phyloP scores from a whole-genome alignment of 176 grass and related monocot species.

The Oryza meridionalis region DNA sequence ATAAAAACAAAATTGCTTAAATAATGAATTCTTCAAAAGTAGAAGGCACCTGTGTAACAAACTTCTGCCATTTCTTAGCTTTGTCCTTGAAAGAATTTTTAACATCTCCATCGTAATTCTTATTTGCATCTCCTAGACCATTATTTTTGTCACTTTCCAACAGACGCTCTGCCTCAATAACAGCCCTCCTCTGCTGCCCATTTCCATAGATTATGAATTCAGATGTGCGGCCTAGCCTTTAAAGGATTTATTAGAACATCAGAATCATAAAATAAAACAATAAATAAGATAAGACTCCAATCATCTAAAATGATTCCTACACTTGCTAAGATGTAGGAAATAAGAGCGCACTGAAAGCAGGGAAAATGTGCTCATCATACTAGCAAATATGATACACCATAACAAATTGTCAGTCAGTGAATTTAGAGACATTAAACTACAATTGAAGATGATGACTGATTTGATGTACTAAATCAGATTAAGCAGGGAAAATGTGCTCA shows the following conservation, averaged over 20 bases:
- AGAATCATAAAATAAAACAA: conserved; percentile 6
- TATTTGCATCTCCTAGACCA: conserved; percentile 42
- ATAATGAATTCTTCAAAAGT: conserved; percentile 30
- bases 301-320: not conserved
- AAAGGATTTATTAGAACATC: conserved; percentile 39
- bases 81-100: conserved; percentile 78
- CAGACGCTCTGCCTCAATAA: conserved; percentile 79
- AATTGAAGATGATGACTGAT: conserved; percentile 15
- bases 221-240: conserved; percentile 79
- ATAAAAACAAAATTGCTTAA: not conserved
- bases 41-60: conserved; percentile 74
- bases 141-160: conserved; percentile 55
- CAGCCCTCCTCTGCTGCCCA: conserved; percentile 88
- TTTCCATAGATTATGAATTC: conserved; percentile 92
- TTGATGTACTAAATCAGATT: not conserved
- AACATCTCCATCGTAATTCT: conserved; percentile 57
- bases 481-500: conserved; percentile 15
- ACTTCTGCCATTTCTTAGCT: conserved; percentile 94
- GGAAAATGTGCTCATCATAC: conserved; percentile 15
- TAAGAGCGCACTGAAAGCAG: not conserved
- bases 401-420: not conserved
- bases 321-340: conserved; percentile 36
- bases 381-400: conserved; percentile 26
- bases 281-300: conserved; percentile 37
- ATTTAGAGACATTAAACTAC: conserved; percentile 16